These are phyloP conservation scores for Starmerella khaoyaiensis DNA, from an alignment of 805 yeast species.

Conservation along the genomic window DNA sequence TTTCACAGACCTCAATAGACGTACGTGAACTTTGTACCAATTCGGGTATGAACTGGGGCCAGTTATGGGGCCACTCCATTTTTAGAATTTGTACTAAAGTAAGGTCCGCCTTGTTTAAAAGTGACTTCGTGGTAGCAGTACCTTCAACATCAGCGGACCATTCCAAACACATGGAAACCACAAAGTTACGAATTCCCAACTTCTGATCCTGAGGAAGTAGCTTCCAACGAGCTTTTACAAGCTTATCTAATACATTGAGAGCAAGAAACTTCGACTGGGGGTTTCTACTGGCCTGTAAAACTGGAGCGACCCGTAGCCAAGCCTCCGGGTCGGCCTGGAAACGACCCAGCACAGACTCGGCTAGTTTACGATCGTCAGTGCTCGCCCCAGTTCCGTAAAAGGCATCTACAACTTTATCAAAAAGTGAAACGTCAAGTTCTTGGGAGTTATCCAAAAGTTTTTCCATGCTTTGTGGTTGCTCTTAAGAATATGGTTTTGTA, in stretches of 20 bases:
- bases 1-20: slow-evolving; percentile 88
- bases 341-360: slow-evolving; percentile 30
- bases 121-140: slow-evolving; percentile 59
- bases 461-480: slow-evolving; percentile 45
- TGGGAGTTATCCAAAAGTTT: slow-evolving; percentile 71
- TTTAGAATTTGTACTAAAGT: slow-evolving; percentile 88
- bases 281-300: slow-evolving; percentile 58
- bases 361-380: slow-evolving; percentile 35
- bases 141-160: slow-evolving; percentile 72
- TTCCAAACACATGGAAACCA: slow-evolving; percentile 84
- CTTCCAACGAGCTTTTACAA: slow-evolving; percentile 90
- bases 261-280: slow-evolving; percentile 90
- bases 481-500: not conserved
- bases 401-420: slow-evolving; percentile 75
- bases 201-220: slow-evolving; percentile 79
- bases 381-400: slow-evolving; percentile 60
- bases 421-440: slow-evolving; percentile 63
- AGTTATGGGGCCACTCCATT: slow-evolving; percentile 98
- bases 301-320: slow-evolving; percentile 88
- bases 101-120: slow-evolving; percentile 84
- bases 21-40: slow-evolving; percentile 72
- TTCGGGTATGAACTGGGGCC: slow-evolving; percentile 97
- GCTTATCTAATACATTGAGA: slow-evolving; percentile 72
- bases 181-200: slow-evolving; percentile 82
- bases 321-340: slow-evolving; percentile 92